Base-by-base conservation (phyloP, 208 protist species). In the Strigomonas oncopelti region DNA sequence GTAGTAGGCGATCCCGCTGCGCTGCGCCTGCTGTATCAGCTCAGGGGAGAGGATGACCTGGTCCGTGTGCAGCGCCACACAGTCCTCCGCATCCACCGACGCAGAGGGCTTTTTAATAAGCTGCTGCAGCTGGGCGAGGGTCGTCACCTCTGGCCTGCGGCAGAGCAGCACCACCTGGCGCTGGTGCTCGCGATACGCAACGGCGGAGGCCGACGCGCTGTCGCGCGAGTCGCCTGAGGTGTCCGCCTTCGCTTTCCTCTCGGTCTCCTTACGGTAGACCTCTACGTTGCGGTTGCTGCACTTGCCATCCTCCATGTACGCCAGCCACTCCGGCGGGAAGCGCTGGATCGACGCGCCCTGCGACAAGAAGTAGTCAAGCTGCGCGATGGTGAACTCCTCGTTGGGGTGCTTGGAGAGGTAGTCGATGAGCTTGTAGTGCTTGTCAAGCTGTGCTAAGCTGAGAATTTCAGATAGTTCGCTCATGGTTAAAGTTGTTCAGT, bases 351-450 rank as follows among this genome's bases (percentile, higher is more conserved):
- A 82, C 3, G 85, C 82, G 22, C 90, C 90, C n/a, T 76, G 76
- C 20, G 90, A 87, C 46, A 95, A 81, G 14, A 88, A 73, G 32
- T 89, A 84, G 70, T 95, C 90, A 20, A 95, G 73, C 71, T 95
- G 78, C 1, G 84, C 78, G 13, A 93, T 69, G 5, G 85, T 87
- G 67, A 84, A 91, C 63, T 61, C 68, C 69, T 79, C 58, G 54
- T 95, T 92, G 24, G 84, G 75, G 63, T 91, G 78, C 18, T 81
- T 63, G 0, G 80, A 74, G 55, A 95, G 80, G 77, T 86, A 95
- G 57, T 83, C 85, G 18, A 95, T 62, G 13, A 92, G n/a, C 54
- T 93, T 83, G 72, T 93, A 91, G 76, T 95, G 85, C 67, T 95
- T 95, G 5, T 78, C 75, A 29, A 91, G 74, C 77, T 95, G 90